Percentiles rank a stretch among this genome's conserved stretches.
Evolutionary conservation across 2,329 filamentous ascomycete species (phyloP).

Genomic region (Aspergillus fischeri): DNA sequence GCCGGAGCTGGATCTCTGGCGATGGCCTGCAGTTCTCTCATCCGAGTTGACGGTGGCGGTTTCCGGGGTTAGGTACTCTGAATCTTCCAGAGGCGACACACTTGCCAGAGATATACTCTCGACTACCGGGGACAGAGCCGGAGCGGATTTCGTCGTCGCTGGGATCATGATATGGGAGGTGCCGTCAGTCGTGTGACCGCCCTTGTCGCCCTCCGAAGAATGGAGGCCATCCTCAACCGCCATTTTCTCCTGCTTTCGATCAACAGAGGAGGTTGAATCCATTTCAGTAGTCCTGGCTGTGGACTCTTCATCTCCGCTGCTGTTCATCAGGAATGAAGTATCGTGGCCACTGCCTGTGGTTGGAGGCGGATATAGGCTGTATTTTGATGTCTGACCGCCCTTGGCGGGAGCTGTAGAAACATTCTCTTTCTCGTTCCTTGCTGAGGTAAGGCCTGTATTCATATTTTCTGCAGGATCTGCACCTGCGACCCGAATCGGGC

Average conservation of each 20-base stretch:
- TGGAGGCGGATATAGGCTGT: slow-evolving; percentile 25
- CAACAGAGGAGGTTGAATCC: slow-evolving; percentile 15
- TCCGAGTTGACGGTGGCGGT: slow-evolving; percentile 1
- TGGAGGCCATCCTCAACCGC: slow-evolving; percentile 4
- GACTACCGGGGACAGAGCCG: slow-evolving; percentile 23
- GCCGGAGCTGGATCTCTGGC: slow-evolving; percentile 16
- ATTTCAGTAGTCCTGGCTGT: slow-evolving; percentile 16
- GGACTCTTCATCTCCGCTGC: slow-evolving; percentile 32
- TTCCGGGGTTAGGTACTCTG: slow-evolving; percentile 3
- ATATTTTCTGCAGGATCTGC: slow-evolving; percentile 15
- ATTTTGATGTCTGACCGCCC: slow-evolving; percentile 20
- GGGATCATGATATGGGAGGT: slow-evolving; percentile 7
- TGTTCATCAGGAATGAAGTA: slow-evolving; percentile 32
- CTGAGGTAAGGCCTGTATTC: slow-evolving; percentile 13
- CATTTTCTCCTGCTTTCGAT: slow-evolving; percentile 6
- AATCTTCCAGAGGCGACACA: slow-evolving; percentile 5
- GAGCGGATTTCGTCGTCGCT: slow-evolving; percentile 12
- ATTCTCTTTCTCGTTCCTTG: slow-evolving; percentile 22
- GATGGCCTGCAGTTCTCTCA: slow-evolving; percentile 1
- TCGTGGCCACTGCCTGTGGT: slow-evolving; percentile 21
- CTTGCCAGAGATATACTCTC: slow-evolving; percentile 24
- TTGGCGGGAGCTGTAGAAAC: slow-evolving; percentile 19
- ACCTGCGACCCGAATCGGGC: slow-evolving; percentile 16
- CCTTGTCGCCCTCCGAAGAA: slow-evolving; percentile 5
- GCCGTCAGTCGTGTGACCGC: slow-evolving; percentile 1